Evolutionary conservation across 2,329 filamentous ascomycete species (phyloP).

Genomic region (Westerdykella sp.): DNA sequence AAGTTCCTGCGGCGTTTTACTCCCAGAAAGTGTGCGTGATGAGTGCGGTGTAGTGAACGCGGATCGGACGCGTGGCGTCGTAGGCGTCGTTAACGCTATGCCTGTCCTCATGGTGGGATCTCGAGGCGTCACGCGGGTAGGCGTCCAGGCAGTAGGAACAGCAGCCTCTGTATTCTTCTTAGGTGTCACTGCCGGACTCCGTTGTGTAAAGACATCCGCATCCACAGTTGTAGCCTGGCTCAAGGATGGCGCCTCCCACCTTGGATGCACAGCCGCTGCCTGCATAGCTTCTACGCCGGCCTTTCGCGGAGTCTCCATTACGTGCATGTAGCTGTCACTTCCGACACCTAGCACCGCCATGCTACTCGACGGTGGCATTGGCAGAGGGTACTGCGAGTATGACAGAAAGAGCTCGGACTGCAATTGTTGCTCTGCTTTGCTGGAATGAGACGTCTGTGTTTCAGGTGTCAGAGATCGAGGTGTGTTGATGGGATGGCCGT

Average conservation of each 20-base stretch:
- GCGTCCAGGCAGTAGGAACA: background rate
- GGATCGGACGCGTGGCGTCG: background rate
- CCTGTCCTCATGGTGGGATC: slow-evolving; percentile 1
- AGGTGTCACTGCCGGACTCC: background rate
- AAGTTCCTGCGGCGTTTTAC: slow-evolving; percentile 18
- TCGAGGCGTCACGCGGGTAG: slow-evolving; percentile 14
- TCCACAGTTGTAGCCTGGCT: slow-evolving; percentile 32
- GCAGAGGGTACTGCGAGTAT: slow-evolving; percentile 26
- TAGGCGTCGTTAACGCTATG: background rate
- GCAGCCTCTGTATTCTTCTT: background rate
- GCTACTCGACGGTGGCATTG: slow-evolving; percentile 18
- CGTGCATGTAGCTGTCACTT: background rate
- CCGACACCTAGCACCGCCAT: slow-evolving; percentile 15
- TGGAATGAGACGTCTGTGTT: slow-evolving; percentile 21
- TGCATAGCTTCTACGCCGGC: background rate
- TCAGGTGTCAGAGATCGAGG: slow-evolving; percentile 14
- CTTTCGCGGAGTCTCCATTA: background rate
- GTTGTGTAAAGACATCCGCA: slow-evolving; percentile 11
- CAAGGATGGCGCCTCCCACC: slow-evolving; percentile 1
- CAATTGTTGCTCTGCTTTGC: slow-evolving; percentile 29
- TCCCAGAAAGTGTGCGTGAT: slow-evolving; percentile 10
- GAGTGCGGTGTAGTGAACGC: slow-evolving; percentile 4
- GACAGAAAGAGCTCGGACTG: slow-evolving; percentile 23
- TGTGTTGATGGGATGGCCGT: slow-evolving; percentile 17
- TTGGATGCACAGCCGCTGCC: slow-evolving; percentile 10